A percentile compares a stretch with the other conserved stretches of the same genome.
Conservation (phyloP, 2,329 filamentous ascomycete species). For the Pezicula carpinea region DNA sequence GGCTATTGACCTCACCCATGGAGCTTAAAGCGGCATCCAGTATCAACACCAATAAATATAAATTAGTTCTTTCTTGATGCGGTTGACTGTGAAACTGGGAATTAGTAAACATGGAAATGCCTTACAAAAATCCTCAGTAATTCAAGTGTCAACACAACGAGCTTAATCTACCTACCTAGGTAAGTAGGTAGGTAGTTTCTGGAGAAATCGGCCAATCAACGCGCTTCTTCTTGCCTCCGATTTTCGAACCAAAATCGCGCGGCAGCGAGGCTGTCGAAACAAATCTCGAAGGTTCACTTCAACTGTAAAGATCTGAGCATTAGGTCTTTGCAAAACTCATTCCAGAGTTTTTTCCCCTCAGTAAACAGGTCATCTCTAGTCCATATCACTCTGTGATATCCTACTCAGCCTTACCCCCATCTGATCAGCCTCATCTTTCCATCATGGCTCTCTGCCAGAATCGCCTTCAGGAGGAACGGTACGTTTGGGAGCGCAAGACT, state of each 20-base stretch:
- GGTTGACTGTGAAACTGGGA: no score
- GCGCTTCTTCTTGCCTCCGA: background rate
- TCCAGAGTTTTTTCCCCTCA: background rate
- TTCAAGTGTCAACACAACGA: no score
- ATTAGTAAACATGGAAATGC: no score
- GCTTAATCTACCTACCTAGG: no score
- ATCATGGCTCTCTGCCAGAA: conserved; percentile 85
- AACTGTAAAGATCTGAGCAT: background rate
- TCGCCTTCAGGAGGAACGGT: conserved; percentile 84
- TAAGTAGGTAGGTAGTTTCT: no score
- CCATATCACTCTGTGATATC: background rate
- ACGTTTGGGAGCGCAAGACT: conserved; percentile 29
- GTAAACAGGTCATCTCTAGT: background rate
- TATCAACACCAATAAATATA: no score
- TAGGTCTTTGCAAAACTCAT: background rate
- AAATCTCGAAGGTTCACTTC: background rate
- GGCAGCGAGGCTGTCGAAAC: background rate
- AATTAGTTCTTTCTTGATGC: no score
- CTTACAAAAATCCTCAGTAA: no score
- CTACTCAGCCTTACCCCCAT: conserved; percentile 3
- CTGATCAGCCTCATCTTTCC: conserved; percentile 2
- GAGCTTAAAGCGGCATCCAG: no score
- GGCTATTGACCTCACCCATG: no score
- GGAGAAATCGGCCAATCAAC: background rate
- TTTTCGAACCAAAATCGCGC: background rate